Evolutionary conservation across 164 flowering plant genomes (phyloP), one percentile per base, ranked within the genome.

Genomic region (Malania oleifera): DNA sequence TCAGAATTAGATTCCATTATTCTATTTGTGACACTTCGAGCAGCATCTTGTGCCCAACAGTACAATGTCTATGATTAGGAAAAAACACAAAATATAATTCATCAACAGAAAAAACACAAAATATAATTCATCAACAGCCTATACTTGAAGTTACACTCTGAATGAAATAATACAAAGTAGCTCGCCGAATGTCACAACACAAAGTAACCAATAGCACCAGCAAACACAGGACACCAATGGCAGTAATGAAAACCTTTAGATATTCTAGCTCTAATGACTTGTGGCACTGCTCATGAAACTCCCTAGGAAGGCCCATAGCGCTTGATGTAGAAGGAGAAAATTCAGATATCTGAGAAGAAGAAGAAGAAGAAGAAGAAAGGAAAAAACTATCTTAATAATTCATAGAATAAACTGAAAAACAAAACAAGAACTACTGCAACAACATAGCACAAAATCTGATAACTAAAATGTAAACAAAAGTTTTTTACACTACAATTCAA

Each of bases 281-380:
- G 47, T 77, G 74, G 72, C 99, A 95, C 59, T 80, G 82, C 77
- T 82, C 88, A 73, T 95, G 97, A 67, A 91, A 86, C 78, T 95
- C 99, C 68, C 82, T 72, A 34, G 99, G 96, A 71, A 95, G 97
- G 53, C 89, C 86, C 95, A 95, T 85, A 23, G 91, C 81, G 75
- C 85, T 78, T 57, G 95, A 85, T 26, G 97, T 91, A 65, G 93
- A 81, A 4, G 91, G 96, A 17, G 90, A 85, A 80, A 93, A 95
- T 70, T 95, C 99, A 54, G 91, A 86, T 37, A 95, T 95, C 99
- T 95, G 75, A 43, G 56, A 56, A 24, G 40, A 38, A 43, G 5
- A n/a, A 43, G 5, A 17, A 17, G 9, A 43, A 43, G 1, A n/a
- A 22, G 12, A 11, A 9, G n/a, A 2, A 8, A 19, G 17, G 11